Base-by-base conservation (phyloP, 1,284 basidiomycete genomes). In the Trichosporon sp. region DNA sequence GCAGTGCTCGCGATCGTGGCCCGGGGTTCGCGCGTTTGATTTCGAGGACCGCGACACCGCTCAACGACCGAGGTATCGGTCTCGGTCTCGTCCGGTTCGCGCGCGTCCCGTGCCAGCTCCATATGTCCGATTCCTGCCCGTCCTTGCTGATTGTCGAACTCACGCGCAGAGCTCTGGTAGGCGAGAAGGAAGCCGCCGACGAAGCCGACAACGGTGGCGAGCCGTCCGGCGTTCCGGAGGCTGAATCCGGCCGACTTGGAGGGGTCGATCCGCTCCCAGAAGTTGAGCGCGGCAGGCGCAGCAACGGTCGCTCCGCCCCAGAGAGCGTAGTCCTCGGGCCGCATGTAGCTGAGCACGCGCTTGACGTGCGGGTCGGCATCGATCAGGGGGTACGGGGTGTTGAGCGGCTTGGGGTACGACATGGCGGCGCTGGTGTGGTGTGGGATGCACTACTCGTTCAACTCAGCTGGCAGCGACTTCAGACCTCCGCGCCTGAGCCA, bases 181-280 rank as follows among this genome's bases (percentile, higher is more conserved):
- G 96, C 94, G 70, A 96, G 85, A 78, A 98, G 83, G 88, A 98
- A 99, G 7, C 96, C 96, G 48, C 92, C 96, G 68, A 89, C 78
- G 78, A 87, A 92, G 87, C 81, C 96, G 88, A 84, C 91, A 84
- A 80, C 91, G 67, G 77, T 87, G 79, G 77, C 88, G 77, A 82
- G 85, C 76, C 80, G 86, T 79, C 81, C 85, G 66, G 78, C 85
- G 73, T 69, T 84, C 77, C 82, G 84, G 54, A 73, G 72, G 37
- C 68, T 67, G 26, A 67, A 70, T 21, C 48, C 21, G 19, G 31
- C 56, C 85, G 77, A 87, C 86, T 72, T 74, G 68, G 75, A 72
- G 2, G 75, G 75, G 75, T 77, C 78, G 65, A 77, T 68, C 54
- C 65, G 64, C 69, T 72, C 71, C 71, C 67, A 69, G 63, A 72